Evolutionary conservation across 768 basidiomycete species (phyloP), one percentile per base, ranked within the genome.

Genomic region (Podaxis sp.): DNA sequence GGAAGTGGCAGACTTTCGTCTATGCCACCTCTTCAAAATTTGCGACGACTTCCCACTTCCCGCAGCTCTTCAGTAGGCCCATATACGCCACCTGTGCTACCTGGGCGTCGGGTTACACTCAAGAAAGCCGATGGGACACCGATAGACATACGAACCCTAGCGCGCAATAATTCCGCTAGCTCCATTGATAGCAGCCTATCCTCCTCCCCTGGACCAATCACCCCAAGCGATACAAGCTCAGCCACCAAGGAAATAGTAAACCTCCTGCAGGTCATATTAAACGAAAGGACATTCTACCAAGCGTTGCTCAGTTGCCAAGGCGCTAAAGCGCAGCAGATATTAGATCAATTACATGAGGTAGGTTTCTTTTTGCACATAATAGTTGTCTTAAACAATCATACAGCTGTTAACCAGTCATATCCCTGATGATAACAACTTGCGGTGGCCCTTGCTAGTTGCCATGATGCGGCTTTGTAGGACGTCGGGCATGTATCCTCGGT

Each of bases 401-500:
- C 44, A 46, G 44, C 44, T 46, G 13, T 46, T 46, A 20, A 15
- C 5, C 5, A 46, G 44, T 20, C 44, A 15, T 6, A 15, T n/a
- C 6, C 44, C 20, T 5, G 17, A 46, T 46, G 44, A 46, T 7
- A 20, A 15, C 7, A 20, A 46, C 20, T 20, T 46, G 15, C 15
- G 44, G 20, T 1, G 44, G 15, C n/a, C 15, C n/a, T 20, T 46
- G 13, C 20, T 46, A n/a, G 1, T 20, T 46, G 44, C 44, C 44
- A 46, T 15, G 7, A 7, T 46, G 44, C 66, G 67, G 12, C 69
- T 77, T 8, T 71, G 69, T 4, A 61, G 64, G 28, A 66, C 63
- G 58, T 71, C 74, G 5, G 68, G 67, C 4, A 65, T 70, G 2
- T 70, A 72, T 51, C 76, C 76, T 7, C 58, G 67, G 12, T 72